phyloP scores from a whole-genome alignment of 192 early-diverging fungal species.

The Backusella mclennaniae region DNA sequence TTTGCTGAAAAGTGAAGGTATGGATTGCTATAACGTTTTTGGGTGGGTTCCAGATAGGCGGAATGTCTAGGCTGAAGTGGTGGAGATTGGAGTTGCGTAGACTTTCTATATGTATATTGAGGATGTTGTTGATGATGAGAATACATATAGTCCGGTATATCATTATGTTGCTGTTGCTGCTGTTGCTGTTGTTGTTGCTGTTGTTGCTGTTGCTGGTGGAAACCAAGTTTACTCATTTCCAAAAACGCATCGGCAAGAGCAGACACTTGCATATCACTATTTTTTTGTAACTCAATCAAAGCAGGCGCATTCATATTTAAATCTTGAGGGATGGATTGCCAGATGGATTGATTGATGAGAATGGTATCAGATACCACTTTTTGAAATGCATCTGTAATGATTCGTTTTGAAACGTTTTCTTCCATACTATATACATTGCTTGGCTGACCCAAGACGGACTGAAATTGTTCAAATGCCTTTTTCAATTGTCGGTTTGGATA shows the following conservation, averaged over 20 bases:
- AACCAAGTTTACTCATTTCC: not conserved
- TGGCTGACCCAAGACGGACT: not conserved
- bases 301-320: not conserved
- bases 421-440: constrained; percentile 2
- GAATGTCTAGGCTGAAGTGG: not conserved
- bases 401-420: not conserved
- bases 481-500: not conserved
- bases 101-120: constrained; percentile 7
- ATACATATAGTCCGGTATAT: no score
- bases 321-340: not conserved
- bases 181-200: not conserved
- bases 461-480: not conserved
- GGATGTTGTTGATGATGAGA: not conserved
- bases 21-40: not conserved
- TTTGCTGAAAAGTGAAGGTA: not conserved
- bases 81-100: not conserved
- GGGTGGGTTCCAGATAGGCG: not conserved
- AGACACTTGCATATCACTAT: not conserved
- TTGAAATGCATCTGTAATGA: not conserved
- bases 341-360: not conserved
- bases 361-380: not conserved
- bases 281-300: not conserved
- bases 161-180: not conserved
- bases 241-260: constrained; percentile 1
- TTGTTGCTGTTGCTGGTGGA: not conserved